Evolutionary conservation across 352 stramenopile species (phyloP).

Genomic region (Peronospora belbahrii): DNA sequence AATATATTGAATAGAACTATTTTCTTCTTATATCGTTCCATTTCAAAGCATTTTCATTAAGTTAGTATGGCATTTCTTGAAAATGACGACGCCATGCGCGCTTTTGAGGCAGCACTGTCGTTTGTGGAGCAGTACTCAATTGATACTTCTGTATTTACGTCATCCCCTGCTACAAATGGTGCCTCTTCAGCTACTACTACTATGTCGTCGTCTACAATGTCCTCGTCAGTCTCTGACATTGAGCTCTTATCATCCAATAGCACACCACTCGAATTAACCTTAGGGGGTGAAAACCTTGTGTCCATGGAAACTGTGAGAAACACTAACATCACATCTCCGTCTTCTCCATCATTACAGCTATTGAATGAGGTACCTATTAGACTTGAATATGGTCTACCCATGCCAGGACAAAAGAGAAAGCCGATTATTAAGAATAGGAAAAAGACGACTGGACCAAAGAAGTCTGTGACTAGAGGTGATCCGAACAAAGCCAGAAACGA

Average conservation of each 20-base stretch:
- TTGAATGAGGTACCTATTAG: conserved; percentile 6
- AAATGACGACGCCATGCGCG: conserved; percentile 24
- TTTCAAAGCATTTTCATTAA: no score
- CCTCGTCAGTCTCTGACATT: conserved; percentile 10
- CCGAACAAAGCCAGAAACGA: conserved; percentile 29
- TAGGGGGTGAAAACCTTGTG: not conserved
- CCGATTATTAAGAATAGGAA: conserved; percentile 10
- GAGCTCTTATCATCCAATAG: conserved; percentile 21
- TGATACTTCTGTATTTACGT: conserved; percentile 23
- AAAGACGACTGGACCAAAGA: conserved; percentile 35
- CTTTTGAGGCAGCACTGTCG: conserved; percentile 32
- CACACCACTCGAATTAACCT: conserved; percentile 3
- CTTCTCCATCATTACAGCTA: conserved; percentile 11
- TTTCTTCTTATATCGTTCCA: no score
- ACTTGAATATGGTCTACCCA: conserved; percentile 12
- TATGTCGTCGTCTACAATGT: conserved; percentile 3
- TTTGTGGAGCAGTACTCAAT: conserved; percentile 36
- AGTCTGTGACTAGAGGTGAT: conserved; percentile 31
- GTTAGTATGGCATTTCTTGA: conserved; percentile 34
- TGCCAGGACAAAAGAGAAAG: conserved; percentile 9
- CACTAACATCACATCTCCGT: conserved; percentile 1
- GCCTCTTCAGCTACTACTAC: not conserved
- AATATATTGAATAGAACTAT: no score
- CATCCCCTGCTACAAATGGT: conserved; percentile 1
- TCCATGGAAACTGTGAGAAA: conserved; percentile 3